Evolutionary conservation across 1,284 basidiomycete species (phyloP), one percentile per base, ranked within the genome.

Genomic region (Leccinum solheimii): DNA sequence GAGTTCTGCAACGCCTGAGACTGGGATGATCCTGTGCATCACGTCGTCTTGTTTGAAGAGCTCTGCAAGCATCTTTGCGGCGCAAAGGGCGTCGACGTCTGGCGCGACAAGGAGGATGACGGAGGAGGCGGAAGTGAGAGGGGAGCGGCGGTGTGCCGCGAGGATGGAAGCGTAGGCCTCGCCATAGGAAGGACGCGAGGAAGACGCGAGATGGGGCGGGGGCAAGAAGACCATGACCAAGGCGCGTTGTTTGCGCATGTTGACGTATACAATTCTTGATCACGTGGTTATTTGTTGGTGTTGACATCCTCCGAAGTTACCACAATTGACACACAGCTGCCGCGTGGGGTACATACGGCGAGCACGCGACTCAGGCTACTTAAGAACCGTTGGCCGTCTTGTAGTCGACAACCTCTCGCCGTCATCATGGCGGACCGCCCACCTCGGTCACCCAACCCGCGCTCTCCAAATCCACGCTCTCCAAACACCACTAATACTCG

Each of bases 41-140:
- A 99, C 87, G 69, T 97, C 95, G 80, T 99, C 97, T 67, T 97
- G 92, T 66, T 88, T 91, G 76, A 99, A 87, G 21, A 99, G 80
- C 40, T 89, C 88, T n/a, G 90, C 88, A 52, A 99, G 84, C 83
- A 98, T 95, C 54, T 90, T 84, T 5, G 92, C 87, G 5, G 94
- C 95, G 76, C 93, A 96, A 6, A 97, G 78, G 14, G 93, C 91
- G 77, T 97, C 95, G 53, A 96, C 91, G 71, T 96, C 92, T 11
- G 94, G 91, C 3, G 94, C 87, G 53, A 92, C 91, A 64, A 97
- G 86, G 60, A 97, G 83, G 66, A 94, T 85, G 56, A 96, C 87
- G 1, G 91, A 92, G 8, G 90, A 88, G 1, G 90, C 92, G 6
- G 91, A 87, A 6, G 88, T 86, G 50, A 85, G 79, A 2, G 90